These are phyloP conservation scores for Clohesyomyces aquaticus DNA, from an alignment of 495 filamentous ascomycete genomes.

Conservation along the genomic window DNA sequence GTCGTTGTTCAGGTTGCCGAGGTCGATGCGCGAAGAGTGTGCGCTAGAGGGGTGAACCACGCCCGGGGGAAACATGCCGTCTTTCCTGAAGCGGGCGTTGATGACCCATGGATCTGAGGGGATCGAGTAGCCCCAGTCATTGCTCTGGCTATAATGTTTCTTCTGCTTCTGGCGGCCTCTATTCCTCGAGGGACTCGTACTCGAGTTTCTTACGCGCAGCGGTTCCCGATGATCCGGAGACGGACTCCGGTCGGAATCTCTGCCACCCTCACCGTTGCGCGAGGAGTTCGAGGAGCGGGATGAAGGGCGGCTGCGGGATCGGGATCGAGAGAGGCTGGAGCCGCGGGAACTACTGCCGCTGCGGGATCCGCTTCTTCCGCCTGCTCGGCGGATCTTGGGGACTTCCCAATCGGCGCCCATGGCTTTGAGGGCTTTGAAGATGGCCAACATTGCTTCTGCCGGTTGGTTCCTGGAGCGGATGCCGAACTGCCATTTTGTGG, in stretches of 20 bases:
- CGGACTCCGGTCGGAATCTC: constrained; percentile 29
- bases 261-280: constrained; percentile 10
- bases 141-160: constrained; percentile 42
- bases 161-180: constrained; percentile 27
- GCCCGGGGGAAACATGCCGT: constrained; percentile 65
- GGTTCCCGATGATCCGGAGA: constrained; percentile 26
- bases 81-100: constrained; percentile 80
- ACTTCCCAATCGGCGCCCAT: constrained; percentile 87
- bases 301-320: constrained; percentile 32
- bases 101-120: constrained; percentile 97
- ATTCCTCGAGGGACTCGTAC: not conserved
- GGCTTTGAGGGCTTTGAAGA: constrained; percentile 85
- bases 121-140: constrained; percentile 67
- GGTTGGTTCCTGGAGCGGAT: constrained; percentile 93
- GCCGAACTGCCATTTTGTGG: constrained; percentile 94
- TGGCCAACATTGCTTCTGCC: constrained; percentile 87
- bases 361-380: constrained; percentile 32
- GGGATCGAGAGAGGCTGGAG: constrained; percentile 16
- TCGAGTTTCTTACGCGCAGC: constrained; percentile 28
- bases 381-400: constrained; percentile 49
- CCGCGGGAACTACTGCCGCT: constrained; percentile 39
- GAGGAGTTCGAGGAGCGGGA: constrained; percentile 33
- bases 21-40: constrained; percentile 61
- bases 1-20: constrained; percentile 51
- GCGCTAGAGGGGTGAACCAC: constrained; percentile 57